These are phyloP conservation scores for Orbilia javanica DNA, from an alignment of 2,329 filamentous ascomycete species.

Conservation along the genomic window DNA sequence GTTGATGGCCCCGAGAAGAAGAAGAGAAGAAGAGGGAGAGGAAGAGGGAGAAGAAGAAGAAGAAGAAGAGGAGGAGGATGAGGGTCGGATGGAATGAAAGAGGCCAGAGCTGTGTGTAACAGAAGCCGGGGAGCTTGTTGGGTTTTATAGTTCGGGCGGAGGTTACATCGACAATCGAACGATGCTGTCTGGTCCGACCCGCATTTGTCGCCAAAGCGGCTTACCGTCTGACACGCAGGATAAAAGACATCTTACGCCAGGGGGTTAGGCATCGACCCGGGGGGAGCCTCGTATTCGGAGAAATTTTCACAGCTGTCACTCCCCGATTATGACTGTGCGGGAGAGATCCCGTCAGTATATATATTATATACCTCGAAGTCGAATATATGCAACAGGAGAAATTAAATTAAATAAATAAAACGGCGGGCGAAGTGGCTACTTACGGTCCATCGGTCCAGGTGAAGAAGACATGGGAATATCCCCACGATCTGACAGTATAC, in stretches of 20 bases:
- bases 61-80: background rate
- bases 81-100: background rate
- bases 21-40: background rate
- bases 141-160: conserved; percentile 4
- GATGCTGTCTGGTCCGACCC: background rate
- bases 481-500: conserved; percentile 72
- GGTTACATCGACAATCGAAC: background rate
- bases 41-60: background rate
- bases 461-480: conserved; percentile 77
- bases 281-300: background rate
- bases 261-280: too few relatives aligned
- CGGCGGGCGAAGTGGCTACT: conserved; percentile 64
- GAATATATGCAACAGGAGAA: background rate
- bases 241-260: background rate
- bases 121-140: background rate
- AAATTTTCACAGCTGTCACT: background rate
- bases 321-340: background rate
- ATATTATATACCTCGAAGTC: background rate
- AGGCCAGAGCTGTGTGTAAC: background rate
- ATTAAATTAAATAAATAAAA: too few relatives aligned
- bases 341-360: background rate
- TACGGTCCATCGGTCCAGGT: conserved; percentile 80
- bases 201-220: conserved; percentile 11
- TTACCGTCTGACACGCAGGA: background rate
- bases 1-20: too few relatives aligned